A percentile compares a stretch with the other conserved stretches of the same genome.
These are phyloP conservation scores for Xylaria grammica DNA, from an alignment of 495 filamentous ascomycete species.

Conservation along the genomic window DNA sequence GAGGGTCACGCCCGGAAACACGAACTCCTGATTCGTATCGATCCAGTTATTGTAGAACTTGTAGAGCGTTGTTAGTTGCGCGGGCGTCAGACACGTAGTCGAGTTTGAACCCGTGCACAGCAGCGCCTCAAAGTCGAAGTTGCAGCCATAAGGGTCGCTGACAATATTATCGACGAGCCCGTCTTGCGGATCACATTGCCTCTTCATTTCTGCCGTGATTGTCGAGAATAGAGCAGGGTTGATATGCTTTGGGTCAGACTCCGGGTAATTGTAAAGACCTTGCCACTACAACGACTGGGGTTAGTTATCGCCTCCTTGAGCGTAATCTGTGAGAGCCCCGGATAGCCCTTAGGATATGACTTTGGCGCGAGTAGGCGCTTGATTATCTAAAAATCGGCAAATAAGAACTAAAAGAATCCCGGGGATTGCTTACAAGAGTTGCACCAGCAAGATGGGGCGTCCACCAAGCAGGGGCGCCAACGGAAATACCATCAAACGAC, in stretches of 20 bases:
- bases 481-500: conserved; percentile 68
- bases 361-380: no score
- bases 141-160: conserved; percentile 63
- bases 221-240: conserved; percentile 53
- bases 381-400: no score
- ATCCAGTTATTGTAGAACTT: conserved; percentile 59
- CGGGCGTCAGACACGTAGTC: conserved; percentile 57
- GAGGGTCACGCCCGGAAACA: conserved; percentile 30
- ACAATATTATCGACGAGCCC: conserved; percentile 68
- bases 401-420: no score
- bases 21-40: conserved; percentile 37
- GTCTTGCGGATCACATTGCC: conserved; percentile 70
- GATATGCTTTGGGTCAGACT: conserved; percentile 55
- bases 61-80: conserved; percentile 60
- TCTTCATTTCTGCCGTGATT: conserved; percentile 62
- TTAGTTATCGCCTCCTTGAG: not conserved
- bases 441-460: conserved; percentile 54
- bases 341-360: no score
- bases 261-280: conserved; percentile 43
- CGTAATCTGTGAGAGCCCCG: no score
- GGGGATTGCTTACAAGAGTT: conserved; percentile 32
- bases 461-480: conserved; percentile 42
- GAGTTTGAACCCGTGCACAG: conserved; percentile 52
- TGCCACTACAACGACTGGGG: conserved; percentile 24
- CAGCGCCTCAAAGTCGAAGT: conserved; percentile 58